Conservation (phyloP, 2,329 filamentous ascomycete species). For the Nigrospora oryzae region DNA sequence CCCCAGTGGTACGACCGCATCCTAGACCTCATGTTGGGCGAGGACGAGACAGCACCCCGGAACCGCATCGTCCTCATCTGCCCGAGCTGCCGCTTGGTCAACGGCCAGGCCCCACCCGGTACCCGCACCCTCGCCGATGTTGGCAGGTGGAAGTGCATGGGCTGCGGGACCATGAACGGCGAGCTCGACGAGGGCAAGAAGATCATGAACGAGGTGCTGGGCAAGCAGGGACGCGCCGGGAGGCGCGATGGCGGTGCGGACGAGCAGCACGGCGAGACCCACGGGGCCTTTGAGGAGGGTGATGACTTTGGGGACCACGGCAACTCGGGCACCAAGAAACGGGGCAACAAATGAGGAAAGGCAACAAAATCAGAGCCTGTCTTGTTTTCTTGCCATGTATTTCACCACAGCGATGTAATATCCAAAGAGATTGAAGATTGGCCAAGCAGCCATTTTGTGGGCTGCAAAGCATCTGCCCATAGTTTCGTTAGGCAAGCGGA, state of each 20-base stretch:
- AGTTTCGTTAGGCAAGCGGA: too few species aligned
- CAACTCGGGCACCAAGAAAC: too few species aligned
- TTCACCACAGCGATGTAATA: too few species aligned
- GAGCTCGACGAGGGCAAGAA: conserved; percentile 67
- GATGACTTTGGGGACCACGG: too few species aligned
- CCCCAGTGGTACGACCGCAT: conserved; percentile 91
- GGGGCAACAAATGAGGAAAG: too few species aligned
- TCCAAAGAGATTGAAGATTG: too few species aligned
- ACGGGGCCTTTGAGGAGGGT: too few species aligned
- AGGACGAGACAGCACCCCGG: conserved; percentile 87
- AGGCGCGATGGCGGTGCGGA: not conserved
- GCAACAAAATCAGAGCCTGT: too few species aligned
- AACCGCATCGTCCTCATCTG: conserved; percentile 89
- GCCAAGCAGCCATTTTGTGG: too few species aligned
- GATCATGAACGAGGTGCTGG: conserved; percentile 59
- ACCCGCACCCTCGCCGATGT: conserved; percentile 69
- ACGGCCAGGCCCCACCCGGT: conserved; percentile 90
- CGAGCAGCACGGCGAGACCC: not conserved
- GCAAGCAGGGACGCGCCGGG: not conserved
- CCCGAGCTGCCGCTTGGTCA: conserved; percentile 73
- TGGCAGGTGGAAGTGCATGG: conserved; percentile 80
- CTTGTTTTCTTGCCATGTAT: too few species aligned
- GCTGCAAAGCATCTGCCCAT: too few species aligned
- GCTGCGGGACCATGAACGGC: conserved; percentile 77
- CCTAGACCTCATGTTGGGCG: conserved; percentile 82